Conservation (phyloP, 1,284 basidiomycete species). For the Cutaneotrichosporon sp. region DNA sequence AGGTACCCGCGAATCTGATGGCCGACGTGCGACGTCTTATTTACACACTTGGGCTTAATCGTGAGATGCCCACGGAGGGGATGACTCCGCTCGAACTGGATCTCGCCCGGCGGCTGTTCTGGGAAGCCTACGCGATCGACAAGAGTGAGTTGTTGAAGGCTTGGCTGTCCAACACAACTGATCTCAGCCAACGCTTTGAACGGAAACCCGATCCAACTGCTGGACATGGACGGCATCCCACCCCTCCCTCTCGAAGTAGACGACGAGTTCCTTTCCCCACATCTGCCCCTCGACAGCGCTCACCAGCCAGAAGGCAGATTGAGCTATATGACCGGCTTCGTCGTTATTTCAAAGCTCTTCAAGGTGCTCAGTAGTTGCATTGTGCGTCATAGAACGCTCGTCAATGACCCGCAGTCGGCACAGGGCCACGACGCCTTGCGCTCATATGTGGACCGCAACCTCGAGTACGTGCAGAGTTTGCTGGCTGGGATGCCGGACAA, state of each 20-base stretch:
- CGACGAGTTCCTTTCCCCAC: constrained; percentile 24
- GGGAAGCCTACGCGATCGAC: constrained; percentile 23
- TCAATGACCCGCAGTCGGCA: constrained; percentile 11
- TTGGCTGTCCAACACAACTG: constrained; percentile 7
- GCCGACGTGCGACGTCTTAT: constrained; percentile 21
- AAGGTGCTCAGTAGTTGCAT: constrained; percentile 23
- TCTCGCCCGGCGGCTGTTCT: constrained; percentile 23
- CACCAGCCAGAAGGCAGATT: constrained; percentile 7
- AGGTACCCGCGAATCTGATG: constrained; percentile 15
- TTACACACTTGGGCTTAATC: constrained; percentile 22
- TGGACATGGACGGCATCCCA: constrained; percentile 22
- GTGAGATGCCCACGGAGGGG: constrained; percentile 9
- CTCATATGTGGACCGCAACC: not conserved
- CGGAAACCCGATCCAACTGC: constrained; percentile 16
- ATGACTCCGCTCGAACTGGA: constrained; percentile 20
- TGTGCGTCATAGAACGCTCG: constrained; percentile 22
- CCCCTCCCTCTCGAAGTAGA: constrained; percentile 26
- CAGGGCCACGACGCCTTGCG: not conserved
- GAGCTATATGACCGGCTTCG: constrained; percentile 26
- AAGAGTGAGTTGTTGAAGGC: not conserved
- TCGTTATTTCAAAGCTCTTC: constrained; percentile 18
- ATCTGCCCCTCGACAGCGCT: not conserved
- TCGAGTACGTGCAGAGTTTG: constrained; percentile 5
- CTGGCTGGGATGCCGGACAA: constrained; percentile 11
- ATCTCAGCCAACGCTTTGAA: constrained; percentile 21